A percentile compares a stretch with the other conserved stretches of the same genome.
Conservation (phyloP, 2,329 filamentous ascomycete genomes). For the Penicillium sp. region DNA sequence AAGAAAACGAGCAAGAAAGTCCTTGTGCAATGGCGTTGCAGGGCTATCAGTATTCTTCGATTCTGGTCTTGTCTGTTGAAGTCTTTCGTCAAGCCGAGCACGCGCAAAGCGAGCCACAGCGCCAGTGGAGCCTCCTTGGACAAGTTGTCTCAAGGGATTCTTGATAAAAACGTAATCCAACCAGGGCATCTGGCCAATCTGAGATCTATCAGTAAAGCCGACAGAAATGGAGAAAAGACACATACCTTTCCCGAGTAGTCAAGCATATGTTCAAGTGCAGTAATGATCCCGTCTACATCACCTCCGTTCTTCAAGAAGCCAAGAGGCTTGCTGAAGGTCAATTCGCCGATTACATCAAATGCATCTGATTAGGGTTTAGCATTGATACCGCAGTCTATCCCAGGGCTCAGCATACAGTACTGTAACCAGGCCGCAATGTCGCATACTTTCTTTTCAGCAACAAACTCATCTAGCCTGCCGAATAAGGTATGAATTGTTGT, state of each 20-base stretch:
- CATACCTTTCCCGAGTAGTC: conserved; percentile 25
- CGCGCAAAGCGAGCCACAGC: conserved; percentile 25
- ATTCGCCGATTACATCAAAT: conserved; percentile 38
- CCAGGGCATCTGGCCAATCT: conserved; percentile 38
- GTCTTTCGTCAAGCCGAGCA: conserved; percentile 19
- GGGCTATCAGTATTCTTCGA: not conserved
- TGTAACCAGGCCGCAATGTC: conserved; percentile 36
- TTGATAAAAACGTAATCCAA: conserved; percentile 36
- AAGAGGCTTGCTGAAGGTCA: conserved; percentile 35
- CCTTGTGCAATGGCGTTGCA: conserved; percentile 6
- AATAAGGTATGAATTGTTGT: conserved; percentile 30
- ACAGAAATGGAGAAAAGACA: too few species aligned
- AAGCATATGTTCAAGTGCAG: conserved; percentile 27
- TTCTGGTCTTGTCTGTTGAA: conserved; percentile 4
- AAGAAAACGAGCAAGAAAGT: conserved; percentile 33
- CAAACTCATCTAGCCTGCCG: conserved; percentile 25
- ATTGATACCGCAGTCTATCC: not conserved
- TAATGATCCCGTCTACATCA: conserved; percentile 36
- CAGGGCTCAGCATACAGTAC: conserved; percentile 19
- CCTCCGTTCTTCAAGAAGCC: conserved; percentile 34
- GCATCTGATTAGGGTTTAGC: conserved; percentile 16
- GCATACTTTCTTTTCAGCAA: conserved; percentile 16
- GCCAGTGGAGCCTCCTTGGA: conserved; percentile 18
- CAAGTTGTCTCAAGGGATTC: conserved; percentile 27
- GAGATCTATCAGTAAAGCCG: not conserved